phyloP scores from a whole-genome alignment of 108 stramenopile species.

The Cyclotella sp. region DNA sequence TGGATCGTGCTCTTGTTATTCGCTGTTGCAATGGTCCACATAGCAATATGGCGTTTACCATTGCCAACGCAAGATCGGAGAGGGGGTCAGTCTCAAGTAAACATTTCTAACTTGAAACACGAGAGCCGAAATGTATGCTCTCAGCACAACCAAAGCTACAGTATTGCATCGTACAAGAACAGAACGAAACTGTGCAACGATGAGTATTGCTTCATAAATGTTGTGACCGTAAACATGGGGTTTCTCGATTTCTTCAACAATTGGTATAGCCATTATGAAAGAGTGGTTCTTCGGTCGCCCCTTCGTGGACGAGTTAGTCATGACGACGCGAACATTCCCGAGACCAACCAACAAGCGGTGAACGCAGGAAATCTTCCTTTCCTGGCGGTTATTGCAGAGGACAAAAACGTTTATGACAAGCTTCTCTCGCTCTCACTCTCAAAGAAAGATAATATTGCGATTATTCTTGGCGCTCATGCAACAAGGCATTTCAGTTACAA shows the following conservation, averaged over 20 bases:
- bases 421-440: conserved; percentile 1
- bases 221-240: conserved; percentile 28
- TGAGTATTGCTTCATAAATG: conserved; percentile 18
- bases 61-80: too few relatives aligned
- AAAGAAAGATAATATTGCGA: neutral
- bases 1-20: too few relatives aligned
- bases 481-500: neutral
- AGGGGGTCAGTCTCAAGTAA: too few relatives aligned
- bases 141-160: neutral
- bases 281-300: neutral
- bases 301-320: neutral
- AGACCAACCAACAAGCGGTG: neutral
- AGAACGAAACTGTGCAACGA: neutral
- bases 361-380: neutral
- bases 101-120: neutral
- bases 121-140: neutral
- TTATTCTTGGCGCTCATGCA: conserved; percentile 16
- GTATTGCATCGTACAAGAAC: neutral
- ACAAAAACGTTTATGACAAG: conserved; percentile 14
- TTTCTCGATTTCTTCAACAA: conserved; percentile 40
- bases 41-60: too few relatives aligned
- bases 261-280: conserved; percentile 25
- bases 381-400: conserved; percentile 35
- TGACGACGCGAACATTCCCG: neutral
- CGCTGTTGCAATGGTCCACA: too few relatives aligned